Percentiles rank a stretch among this genome's conserved stretches.
phyloP scores from a whole-genome alignment of 805 yeast genomes.

The Pichia pseudocactophila region DNA sequence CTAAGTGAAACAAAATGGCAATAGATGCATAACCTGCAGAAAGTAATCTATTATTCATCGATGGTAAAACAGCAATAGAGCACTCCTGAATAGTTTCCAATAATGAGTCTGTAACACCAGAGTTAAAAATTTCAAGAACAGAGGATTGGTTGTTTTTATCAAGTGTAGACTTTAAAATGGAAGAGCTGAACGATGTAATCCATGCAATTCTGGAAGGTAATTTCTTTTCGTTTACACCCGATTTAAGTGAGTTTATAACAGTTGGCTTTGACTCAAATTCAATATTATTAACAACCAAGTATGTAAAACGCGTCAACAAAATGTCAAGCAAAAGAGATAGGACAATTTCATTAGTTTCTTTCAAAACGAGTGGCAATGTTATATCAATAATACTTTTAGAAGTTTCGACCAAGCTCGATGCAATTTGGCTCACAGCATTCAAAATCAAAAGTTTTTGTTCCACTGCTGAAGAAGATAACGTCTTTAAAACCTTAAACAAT shows the following conservation, averaged over 20 bases:
- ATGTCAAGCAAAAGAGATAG: constrained; percentile 42
- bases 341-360: constrained; percentile 69
- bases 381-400: constrained; percentile 31
- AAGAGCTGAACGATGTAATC: constrained; percentile 43
- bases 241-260: constrained; percentile 27
- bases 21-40: constrained; percentile 46
- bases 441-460: constrained; percentile 58
- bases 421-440: constrained; percentile 30
- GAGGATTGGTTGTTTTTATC: not conserved
- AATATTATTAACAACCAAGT: constrained; percentile 18
- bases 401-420: constrained; percentile 12
- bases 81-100: constrained; percentile 32
- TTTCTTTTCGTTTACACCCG: constrained; percentile 63
- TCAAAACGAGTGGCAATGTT: constrained; percentile 45
- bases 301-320: constrained; percentile 37
- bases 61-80: constrained; percentile 42
- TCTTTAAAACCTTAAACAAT: constrained; percentile 46
- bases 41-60: constrained; percentile 43
- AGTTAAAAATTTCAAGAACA: constrained; percentile 6
- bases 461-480: constrained; percentile 43
- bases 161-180: constrained; percentile 14
- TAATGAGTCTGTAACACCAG: constrained; percentile 10
- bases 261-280: constrained; percentile 18
- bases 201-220: constrained; percentile 56
- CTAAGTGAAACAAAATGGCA: constrained; percentile 16